Evolutionary conservation across 2,329 filamentous ascomycete species (phyloP).

Genomic region (Trichoderma sp.): DNA sequence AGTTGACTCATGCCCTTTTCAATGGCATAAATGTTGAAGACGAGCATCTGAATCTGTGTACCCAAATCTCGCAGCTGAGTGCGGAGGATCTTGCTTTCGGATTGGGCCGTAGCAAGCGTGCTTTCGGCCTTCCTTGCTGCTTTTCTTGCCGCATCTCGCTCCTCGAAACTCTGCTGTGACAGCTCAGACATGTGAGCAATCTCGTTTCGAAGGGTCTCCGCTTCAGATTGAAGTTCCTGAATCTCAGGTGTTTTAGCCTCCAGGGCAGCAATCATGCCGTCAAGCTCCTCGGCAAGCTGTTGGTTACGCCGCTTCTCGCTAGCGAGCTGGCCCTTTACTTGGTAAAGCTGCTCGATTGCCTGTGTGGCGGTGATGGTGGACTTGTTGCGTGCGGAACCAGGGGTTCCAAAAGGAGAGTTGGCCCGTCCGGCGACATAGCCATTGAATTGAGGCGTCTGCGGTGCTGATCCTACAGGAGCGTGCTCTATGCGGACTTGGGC

Average conservation of each 20-base stretch:
- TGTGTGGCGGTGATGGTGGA: conserved; percentile 61
- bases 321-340: conserved; percentile 71
- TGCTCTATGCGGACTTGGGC: conserved; percentile 53
- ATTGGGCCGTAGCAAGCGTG: conserved; percentile 63
- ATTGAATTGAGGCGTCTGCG: conserved; percentile 63
- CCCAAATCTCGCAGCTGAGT: conserved; percentile 88
- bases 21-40: conserved; percentile 81
- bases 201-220: conserved; percentile 76
- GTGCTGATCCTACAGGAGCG: conserved; percentile 50
- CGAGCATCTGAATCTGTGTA: conserved; percentile 84
- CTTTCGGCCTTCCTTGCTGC: conserved; percentile 76
- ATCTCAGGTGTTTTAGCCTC: conserved; percentile 87
- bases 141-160: conserved; percentile 77
- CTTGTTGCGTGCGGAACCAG: conserved; percentile 59
- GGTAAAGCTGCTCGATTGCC: conserved; percentile 64
- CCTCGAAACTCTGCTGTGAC: conserved; percentile 77
- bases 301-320: conserved; percentile 73
- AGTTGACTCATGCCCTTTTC: conserved; percentile 77
- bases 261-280: conserved; percentile 81
- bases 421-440: conserved; percentile 55
- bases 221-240: conserved; percentile 79
- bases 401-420: conserved; percentile 64
- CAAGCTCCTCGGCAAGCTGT: conserved; percentile 73
- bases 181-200: conserved; percentile 83
- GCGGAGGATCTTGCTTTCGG: conserved; percentile 76